These are phyloP conservation scores for Aspergillus sp. DNA, from an alignment of 2,329 filamentous ascomycete species.

Conservation along the genomic window DNA sequence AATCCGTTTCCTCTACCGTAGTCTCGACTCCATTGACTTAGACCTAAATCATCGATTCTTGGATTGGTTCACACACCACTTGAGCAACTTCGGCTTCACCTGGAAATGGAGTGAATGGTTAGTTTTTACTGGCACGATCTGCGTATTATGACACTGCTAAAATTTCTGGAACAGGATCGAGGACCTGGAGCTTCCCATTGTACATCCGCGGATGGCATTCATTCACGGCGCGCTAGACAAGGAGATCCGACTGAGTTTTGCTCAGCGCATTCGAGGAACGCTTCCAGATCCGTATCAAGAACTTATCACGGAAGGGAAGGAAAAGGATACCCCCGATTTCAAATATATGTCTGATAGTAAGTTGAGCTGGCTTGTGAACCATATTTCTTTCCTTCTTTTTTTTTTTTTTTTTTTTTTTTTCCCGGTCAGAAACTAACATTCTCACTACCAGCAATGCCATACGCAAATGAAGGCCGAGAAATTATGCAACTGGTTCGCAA, in stretches of 20 bases:
- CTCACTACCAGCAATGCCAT: conserved; percentile 64
- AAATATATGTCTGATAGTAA: conserved; percentile 78
- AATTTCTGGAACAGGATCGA: conserved; percentile 57
- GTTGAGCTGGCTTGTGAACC: conserved; percentile 28
- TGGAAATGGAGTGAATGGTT: conserved; percentile 99
- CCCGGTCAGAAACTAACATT: conserved; percentile 13
- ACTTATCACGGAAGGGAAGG: conserved; percentile 81
- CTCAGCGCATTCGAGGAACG: conserved; percentile 92
- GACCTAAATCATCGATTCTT: conserved; percentile 85
- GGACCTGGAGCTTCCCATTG: conserved; percentile 72
- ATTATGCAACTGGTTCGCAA: conserved; percentile 75
- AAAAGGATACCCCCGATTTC: conserved; percentile 94
- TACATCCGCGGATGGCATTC: conserved; percentile 90
- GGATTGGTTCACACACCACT: conserved; percentile 96
- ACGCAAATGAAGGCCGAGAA: conserved; percentile 79
- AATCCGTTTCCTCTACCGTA: conserved; percentile 87
- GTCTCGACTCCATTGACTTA: conserved; percentile 77
- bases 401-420: background rate
- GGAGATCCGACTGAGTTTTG: conserved; percentile 94
- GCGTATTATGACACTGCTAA: conserved; percentile 17
- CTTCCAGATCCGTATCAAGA: conserved; percentile 78
- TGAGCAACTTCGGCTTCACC: conserved; percentile 98
- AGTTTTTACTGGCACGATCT: conserved; percentile 23
- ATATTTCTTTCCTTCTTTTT: background rate
- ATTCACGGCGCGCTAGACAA: conserved; percentile 90